Percentiles rank a stretch among this genome's conserved stretches.
Conservation (phyloP, 176 grass and related monocot genomes). For the Miscanthus lutarioriparius region DNA sequence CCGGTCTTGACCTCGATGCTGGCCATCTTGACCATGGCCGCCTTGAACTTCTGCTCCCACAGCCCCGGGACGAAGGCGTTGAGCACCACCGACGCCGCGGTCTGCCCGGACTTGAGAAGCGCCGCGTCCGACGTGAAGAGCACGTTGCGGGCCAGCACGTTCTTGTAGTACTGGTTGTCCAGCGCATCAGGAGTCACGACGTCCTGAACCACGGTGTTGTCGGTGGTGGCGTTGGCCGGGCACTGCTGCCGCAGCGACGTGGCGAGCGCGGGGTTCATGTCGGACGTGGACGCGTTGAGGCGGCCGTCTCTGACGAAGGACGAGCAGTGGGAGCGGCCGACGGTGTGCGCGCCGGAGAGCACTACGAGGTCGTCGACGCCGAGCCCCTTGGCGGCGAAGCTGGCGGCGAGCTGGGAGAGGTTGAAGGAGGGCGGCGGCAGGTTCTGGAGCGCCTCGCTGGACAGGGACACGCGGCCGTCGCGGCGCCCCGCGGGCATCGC, state of each 20-base stretch:
- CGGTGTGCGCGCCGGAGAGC: constrained; percentile 64
- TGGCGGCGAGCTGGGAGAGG: neutral
- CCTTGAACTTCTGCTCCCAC: constrained; percentile 41
- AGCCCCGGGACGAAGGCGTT: neutral
- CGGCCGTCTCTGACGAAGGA: constrained; percentile 19
- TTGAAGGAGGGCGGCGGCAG: neutral
- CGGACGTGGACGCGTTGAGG: neutral
- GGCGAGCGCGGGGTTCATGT: constrained; percentile 19
- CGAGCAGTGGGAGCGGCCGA: constrained; percentile 52
- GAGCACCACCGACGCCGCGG: neutral
- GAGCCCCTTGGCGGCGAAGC: constrained; percentile 34
- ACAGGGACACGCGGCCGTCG: constrained; percentile 27
- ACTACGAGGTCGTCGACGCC: constrained; percentile 35
- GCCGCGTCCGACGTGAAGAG: constrained; percentile 44
- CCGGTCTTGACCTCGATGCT: neutral
- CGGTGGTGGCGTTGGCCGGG: neutral
- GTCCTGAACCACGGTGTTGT: constrained; percentile 45
- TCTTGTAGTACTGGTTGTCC: constrained; percentile 48
- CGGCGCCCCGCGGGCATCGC: constrained; percentile 22
- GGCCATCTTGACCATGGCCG: constrained; percentile 53
- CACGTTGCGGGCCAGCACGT: constrained; percentile 32
- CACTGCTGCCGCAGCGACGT: constrained; percentile 2
- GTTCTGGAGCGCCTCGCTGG: neutral
- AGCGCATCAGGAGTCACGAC: constrained; percentile 6
- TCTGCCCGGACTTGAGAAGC: neutral